A percentile compares a stretch with the other conserved stretches of the same genome.
These are phyloP conservation scores for Albizia julibrissin DNA, from an alignment of 306 rosid species.

Conservation along the genomic window DNA sequence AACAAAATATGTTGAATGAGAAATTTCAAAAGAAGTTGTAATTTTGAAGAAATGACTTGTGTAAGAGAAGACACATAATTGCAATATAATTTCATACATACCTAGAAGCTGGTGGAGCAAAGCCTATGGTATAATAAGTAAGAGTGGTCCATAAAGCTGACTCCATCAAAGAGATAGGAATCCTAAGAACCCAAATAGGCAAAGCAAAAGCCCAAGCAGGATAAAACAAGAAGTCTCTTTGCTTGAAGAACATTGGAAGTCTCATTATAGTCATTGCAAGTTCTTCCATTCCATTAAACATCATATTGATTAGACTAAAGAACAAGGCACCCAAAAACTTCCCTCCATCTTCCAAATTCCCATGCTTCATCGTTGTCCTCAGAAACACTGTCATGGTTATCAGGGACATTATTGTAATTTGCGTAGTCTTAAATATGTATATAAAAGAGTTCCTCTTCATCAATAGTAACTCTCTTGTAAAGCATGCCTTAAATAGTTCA, in stretches of 20 bases:
- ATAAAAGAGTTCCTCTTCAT: constrained; percentile 63
- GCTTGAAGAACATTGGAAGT: constrained; percentile 71
- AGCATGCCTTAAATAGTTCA: constrained; percentile 71
- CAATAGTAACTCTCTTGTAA: constrained; percentile 70
- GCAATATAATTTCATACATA: constrained; percentile 43
- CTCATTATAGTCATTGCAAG: constrained; percentile 56
- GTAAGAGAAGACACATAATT: neutral
- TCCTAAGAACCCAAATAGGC: constrained; percentile 62
- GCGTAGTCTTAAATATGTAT: constrained; percentile 65
- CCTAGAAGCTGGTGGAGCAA: constrained; percentile 75
- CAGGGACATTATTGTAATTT: constrained; percentile 51
- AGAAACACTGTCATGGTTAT: constrained; percentile 64
- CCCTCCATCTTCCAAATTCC: constrained; percentile 57
- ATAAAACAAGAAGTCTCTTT: constrained; percentile 60
- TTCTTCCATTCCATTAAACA: constrained; percentile 74
- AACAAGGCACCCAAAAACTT: constrained; percentile 61
- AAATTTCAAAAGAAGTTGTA: neutral
- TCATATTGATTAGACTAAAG: constrained; percentile 61
- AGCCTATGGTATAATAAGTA: constrained; percentile 72
- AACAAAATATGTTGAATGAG: neutral
- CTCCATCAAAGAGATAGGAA: constrained; percentile 66
- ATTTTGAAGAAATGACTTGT: neutral
- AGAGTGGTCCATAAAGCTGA: constrained; percentile 63
- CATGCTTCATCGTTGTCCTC: constrained; percentile 58
- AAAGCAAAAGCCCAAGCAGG: constrained; percentile 75